A percentile compares a stretch with the other conserved stretches of the same genome.
Evolutionary conservation across 2,329 filamentous ascomycete genomes (phyloP).

Genomic region (Penicillium frequentans): DNA sequence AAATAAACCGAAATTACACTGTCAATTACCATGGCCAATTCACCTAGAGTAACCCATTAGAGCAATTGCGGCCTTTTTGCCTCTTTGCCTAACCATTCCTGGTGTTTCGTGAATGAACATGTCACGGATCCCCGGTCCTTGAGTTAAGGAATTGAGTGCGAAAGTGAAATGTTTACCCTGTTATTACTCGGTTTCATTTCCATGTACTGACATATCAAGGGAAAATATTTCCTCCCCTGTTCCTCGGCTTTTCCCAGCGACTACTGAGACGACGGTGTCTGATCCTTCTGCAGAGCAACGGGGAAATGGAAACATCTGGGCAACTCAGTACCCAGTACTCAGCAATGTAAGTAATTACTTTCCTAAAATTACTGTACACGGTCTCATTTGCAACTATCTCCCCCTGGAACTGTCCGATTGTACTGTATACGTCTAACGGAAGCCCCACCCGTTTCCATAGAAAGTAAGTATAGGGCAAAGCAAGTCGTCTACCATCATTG

Average conservation of each 20-base stretch:
- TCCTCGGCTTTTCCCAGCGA: constrained; percentile 1
- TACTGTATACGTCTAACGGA: constrained; percentile 2
- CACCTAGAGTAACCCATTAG: constrained; percentile 3
- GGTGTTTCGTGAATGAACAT: constrained; percentile 2
- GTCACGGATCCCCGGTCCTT: constrained; percentile 9
- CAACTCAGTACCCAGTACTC: not conserved
- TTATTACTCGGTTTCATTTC: not conserved
- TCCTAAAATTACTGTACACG: not conserved
- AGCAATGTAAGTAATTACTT: not conserved
- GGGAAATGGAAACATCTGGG: not conserved
- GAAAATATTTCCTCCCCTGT: not conserved
- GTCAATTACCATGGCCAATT: not conserved
- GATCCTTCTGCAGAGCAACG: constrained; percentile 10
- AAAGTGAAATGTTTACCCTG: not conserved
- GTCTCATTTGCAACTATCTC: not conserved
- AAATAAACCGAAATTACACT: not conserved
- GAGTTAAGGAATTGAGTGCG: not conserved
- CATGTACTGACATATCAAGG: not conserved
- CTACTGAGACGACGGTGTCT: constrained; percentile 8
- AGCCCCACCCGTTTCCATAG: constrained; percentile 32
- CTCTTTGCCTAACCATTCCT: constrained; percentile 1
- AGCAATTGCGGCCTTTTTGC: constrained; percentile 1
- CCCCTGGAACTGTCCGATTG: not conserved
- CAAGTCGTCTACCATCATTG: constrained; percentile 4
- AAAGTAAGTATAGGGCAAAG: constrained; percentile 20